A percentile compares a stretch with the other conserved stretches of the same genome.
phyloP scores from a whole-genome alignment of 2,329 filamentous ascomycete species.

The Ascochyta pisi region DNA sequence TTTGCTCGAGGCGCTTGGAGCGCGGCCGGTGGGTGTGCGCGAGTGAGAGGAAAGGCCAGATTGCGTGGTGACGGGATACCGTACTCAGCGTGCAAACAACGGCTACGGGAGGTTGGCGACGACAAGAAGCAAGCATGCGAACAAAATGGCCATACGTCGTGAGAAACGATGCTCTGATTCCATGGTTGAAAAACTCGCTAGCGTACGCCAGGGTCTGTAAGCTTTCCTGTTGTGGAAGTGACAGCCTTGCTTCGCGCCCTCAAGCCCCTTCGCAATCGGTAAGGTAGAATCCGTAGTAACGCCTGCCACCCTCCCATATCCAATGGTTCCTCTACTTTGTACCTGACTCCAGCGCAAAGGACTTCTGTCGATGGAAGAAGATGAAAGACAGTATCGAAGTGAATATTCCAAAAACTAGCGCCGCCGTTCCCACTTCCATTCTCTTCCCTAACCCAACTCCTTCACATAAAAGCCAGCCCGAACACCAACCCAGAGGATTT shows the following conservation, averaged over 20 bases:
- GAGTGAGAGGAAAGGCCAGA: not conserved
- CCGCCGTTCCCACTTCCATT: not conserved
- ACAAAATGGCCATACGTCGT: not conserved
- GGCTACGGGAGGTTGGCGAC: too few relatives aligned
- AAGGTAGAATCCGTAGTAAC: not conserved
- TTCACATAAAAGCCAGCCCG: not conserved
- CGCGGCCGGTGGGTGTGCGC: not conserved
- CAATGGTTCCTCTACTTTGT: not conserved
- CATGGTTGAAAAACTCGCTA: not conserved
- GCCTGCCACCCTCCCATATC: not conserved
- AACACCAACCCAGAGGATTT: not conserved
- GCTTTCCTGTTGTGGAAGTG: not conserved
- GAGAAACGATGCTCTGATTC: not conserved
- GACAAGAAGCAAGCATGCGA: not conserved
- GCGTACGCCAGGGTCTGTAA: not conserved
- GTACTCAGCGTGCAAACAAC: not conserved
- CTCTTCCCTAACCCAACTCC: not conserved
- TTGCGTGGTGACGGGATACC: not conserved
- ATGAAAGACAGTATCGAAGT: not conserved
- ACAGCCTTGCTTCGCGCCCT: conserved; percentile 3
- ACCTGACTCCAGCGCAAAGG: conserved; percentile 4
- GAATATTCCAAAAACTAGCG: not conserved
- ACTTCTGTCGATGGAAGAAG: not conserved
- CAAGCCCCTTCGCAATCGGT: not conserved
- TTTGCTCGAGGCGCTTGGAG: conserved; percentile 1